These are phyloP conservation scores for Iris macrosiphon DNA, from an alignment of 106 monocot genomes.

Conservation along the genomic window DNA sequence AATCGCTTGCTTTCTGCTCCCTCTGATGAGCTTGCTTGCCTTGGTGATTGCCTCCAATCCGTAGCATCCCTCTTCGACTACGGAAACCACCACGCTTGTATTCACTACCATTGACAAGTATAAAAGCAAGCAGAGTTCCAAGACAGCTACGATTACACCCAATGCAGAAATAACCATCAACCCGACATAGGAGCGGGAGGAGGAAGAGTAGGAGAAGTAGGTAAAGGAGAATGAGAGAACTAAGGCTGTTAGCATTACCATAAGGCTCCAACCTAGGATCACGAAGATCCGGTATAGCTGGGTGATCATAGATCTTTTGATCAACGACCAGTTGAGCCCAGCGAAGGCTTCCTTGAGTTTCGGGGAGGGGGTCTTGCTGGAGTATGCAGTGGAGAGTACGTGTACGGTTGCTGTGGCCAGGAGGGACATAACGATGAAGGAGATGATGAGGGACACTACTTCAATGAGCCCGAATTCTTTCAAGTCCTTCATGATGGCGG, in stretches of 20 bases:
- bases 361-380: neutral
- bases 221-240: neutral
- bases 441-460: neutral
- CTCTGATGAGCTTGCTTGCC: neutral
- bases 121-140: neutral
- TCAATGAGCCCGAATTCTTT: neutral
- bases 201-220: no score
- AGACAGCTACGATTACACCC: neutral
- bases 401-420: neutral
- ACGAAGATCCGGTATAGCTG: neutral
- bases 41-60: neutral
- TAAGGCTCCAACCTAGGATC: neutral
- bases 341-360: neutral
- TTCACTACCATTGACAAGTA: neutral
- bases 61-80: neutral
- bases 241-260: no score
- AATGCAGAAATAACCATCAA: neutral
- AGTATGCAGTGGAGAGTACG: neutral
- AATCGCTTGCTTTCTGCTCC: neutral
- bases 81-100: neutral
- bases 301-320: neutral
- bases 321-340: no score
- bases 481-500: neutral
- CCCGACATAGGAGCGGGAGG: no score
- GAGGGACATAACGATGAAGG: neutral